A percentile compares a stretch with the other conserved stretches of the same genome.
phyloP scores from a whole-genome alignment of 345 rosid species.

The Fremontodendron californicum region DNA sequence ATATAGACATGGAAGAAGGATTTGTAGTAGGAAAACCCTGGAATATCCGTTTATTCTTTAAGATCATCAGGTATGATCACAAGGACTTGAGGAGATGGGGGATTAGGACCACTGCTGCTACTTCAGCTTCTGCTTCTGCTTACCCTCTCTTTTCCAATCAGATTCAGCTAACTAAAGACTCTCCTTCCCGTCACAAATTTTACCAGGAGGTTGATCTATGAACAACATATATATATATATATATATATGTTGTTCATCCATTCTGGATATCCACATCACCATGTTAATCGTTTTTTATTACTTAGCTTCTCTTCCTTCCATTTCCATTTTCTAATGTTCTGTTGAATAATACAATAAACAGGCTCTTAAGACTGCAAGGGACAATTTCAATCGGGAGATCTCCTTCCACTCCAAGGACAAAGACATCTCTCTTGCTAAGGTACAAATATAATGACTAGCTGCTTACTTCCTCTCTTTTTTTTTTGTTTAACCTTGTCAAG shows the following conservation, averaged over 20 bases:
- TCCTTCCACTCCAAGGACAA: slow-evolving; percentile 69
- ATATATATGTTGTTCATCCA: slow-evolving; percentile 19
- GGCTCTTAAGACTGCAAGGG: slow-evolving; percentile 60
- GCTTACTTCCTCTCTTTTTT: not conserved
- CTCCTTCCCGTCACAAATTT: slow-evolving; percentile 47
- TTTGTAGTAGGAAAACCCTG: slow-evolving; percentile 37
- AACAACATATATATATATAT: slow-evolving; percentile 5
- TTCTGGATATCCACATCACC: slow-evolving; percentile 20
- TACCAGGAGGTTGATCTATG: slow-evolving; percentile 76
- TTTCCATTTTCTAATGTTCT: slow-evolving; percentile 24
- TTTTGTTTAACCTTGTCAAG: not conserved
- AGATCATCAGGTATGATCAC: slow-evolving; percentile 74
- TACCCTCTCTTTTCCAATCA: slow-evolving; percentile 59
- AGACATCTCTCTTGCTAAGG: slow-evolving; percentile 82
- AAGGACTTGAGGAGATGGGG: slow-evolving; percentile 41
- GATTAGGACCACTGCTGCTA: slow-evolving; percentile 32
- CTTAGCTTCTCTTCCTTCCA: not conserved
- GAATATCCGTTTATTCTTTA: slow-evolving; percentile 59
- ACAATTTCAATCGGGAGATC: slow-evolving; percentile 66
- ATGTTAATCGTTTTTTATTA: not conserved
- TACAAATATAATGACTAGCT: slow-evolving; percentile 11
- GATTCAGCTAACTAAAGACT: slow-evolving; percentile 58
- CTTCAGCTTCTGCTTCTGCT: slow-evolving; percentile 71
- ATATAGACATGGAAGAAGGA: slow-evolving; percentile 34
- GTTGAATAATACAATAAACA: slow-evolving; percentile 24